These are phyloP conservation scores for Edaphochlamys debaryana DNA, from an alignment of 139 green algal genomes.

Conservation along the genomic window DNA sequence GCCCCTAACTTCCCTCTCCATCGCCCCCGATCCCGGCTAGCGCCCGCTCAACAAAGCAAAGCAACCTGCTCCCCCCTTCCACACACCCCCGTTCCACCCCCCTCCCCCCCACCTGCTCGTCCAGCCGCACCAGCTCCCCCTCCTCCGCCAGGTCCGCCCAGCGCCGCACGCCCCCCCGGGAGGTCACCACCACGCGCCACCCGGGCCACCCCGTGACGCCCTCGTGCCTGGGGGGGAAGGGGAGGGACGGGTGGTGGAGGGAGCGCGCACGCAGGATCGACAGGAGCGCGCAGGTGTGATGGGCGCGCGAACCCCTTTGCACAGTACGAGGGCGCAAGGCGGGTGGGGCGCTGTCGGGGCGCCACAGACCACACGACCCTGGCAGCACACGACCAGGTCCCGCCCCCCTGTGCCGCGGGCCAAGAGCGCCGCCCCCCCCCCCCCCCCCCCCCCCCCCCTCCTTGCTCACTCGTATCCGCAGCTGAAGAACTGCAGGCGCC, in stretches of 20 bases:
- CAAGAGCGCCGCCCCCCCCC: neutral
- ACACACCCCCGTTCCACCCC: no score
- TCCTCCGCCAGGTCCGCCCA: slow-evolving; percentile 61
- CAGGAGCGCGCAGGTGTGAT: no score
- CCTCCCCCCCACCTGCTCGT: slow-evolving; percentile 31
- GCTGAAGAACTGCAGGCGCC: slow-evolving; percentile 78
- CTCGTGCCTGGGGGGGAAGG: neutral
- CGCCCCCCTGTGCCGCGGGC: neutral
- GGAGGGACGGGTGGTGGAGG: neutral
- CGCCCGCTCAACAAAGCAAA: no score
- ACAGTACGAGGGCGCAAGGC: no score
- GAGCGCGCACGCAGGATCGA: no score
- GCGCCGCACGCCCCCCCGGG: slow-evolving; percentile 21
- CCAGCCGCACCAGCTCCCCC: slow-evolving; percentile 41
- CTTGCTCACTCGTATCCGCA: slow-evolving; percentile 53
- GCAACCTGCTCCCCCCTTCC: no score
- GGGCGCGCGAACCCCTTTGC: no score
- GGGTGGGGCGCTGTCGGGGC: no score
- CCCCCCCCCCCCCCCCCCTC: neutral
- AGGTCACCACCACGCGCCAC: slow-evolving; percentile 73
- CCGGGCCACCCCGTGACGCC: slow-evolving; percentile 60
- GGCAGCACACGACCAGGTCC: no score
- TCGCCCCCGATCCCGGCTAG: no score
- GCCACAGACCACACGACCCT: no score
- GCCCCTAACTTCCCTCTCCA: no score